Base-by-base conservation (phyloP, 768 basidiomycete genomes). In the Sutorius australiensis region DNA sequence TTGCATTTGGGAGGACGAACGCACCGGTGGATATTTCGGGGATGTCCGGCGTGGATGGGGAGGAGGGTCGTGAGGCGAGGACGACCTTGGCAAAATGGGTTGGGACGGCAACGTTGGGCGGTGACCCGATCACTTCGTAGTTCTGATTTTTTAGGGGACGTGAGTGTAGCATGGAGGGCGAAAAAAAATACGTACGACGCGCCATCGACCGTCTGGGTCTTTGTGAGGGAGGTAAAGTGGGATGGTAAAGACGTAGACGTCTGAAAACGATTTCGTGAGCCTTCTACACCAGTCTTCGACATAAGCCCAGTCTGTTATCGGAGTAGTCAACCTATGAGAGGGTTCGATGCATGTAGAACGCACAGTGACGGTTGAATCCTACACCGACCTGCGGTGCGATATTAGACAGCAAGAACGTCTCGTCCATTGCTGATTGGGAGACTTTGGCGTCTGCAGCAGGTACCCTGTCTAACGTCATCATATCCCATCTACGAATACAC, bases 21-120 rank as follows among this genome's bases (percentile, higher is more conserved):
- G 95, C 97, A 12, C 95, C 97, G 3, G 89, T 82, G 0, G 90
- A 83, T 40, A 95, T 75, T 60, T 98, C 93, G 6, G 78, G 75
- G 13, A 84, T 67, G 49, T 88, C 75, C 6, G 84, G 90, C 1
- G 79, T 86, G 33, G 80, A 79, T 10, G 89, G 87, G 1, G 89
- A 91, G 24, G 81, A 76, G 0, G 91, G 87, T 57, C 80, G 81
- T 0, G 90, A 79, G 2, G 89, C 79, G 47, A 98, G 76, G 21
- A 98, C 84, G 31, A 98, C 95, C 70, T 98, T 98, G 31, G 95
- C 95, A 67, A 98, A 98, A 67, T 99, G 97, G 6, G 97, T 98
- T 2, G 97, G 97, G 16, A 99, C 97, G 45, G 90, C 77, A 53
- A 98, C 76, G 63, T 89, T 92, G 11, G 94, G 92, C 11, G 93